Evolutionary conservation across 1,139 yeast species (phyloP), one percentile per base, ranked within the genome.

Genomic region (Kodamaea plutei): DNA sequence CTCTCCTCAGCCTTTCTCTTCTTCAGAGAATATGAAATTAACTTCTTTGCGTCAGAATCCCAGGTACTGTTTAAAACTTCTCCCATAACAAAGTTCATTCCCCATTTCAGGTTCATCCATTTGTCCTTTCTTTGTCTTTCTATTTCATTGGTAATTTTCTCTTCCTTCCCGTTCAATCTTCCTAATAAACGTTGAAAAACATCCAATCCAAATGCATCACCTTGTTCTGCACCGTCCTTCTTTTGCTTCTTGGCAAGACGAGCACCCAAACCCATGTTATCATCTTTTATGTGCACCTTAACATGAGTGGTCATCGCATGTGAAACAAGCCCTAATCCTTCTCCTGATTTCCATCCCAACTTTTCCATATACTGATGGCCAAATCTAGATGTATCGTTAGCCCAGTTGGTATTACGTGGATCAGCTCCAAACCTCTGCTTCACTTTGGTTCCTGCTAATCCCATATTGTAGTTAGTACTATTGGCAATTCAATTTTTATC

Each of bases 361-460:
- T 76, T 79, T 40, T 79, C 77, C 36, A 91, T 56, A 54, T 88
- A 88, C 48, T 82, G 77, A 54, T 84, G 96, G 1, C 98, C 98
- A 51, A 91, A 91, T 36, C 96, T 63, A 6, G 69, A 65, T 0
- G 84, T 82, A 47, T 91, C 79, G 52, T 88, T 87, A 20, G 96
- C 84, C 99, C 99, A 91, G 43, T 78, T 75, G 4, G 96, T 88
- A 50, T 91, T 91, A 48, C 97, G 69, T 11, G 98, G 99, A 59
- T 91, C 99, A 28, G 71, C 61, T 10, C 97, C 96, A 56, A 89
- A 84, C 49, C 93, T 74, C 48, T 85, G 95, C 50, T 84, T 87
- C 15, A 73, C 77, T 53, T 79, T 83, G 3, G 80, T 72, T 6
- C 88, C 97, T 24, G 97, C 95, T 43, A 91, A 73, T 31, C 98